A percentile compares a stretch with the other conserved stretches of the same genome.
phyloP scores from a whole-genome alignment of 371 early-diverging fungal species.

The Circinella umbellata region DNA sequence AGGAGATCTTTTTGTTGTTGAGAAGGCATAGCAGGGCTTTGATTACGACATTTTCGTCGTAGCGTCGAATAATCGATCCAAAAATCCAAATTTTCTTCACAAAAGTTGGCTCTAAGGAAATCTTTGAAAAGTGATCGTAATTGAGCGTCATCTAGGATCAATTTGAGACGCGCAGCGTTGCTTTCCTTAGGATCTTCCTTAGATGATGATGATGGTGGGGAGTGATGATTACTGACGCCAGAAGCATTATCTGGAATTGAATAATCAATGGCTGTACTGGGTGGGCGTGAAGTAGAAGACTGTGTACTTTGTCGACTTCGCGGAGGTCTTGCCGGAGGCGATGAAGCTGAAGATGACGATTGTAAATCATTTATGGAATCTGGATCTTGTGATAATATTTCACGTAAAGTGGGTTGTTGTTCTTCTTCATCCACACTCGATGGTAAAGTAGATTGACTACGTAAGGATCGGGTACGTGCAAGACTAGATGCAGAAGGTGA shows the following conservation, averaged over 20 bases:
- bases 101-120: constrained; percentile 69
- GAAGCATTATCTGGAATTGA: background rate
- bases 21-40: constrained; percentile 40
- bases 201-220: background rate
- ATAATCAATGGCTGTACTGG: constrained; percentile 20
- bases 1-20: constrained; percentile 48
- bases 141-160: constrained; percentile 63
- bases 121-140: constrained; percentile 68
- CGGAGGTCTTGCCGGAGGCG: background rate
- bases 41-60: constrained; percentile 39
- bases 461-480: constrained; percentile 8
- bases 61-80: constrained; percentile 62
- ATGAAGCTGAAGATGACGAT: background rate
- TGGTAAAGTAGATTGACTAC: constrained; percentile 5
- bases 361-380: constrained; percentile 11
- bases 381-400: constrained; percentile 30
- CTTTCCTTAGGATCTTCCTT: constrained; percentile 23
- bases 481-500: constrained; percentile 8
- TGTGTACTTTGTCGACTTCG: constrained; percentile 2
- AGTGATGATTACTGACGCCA: background rate
- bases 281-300: constrained; percentile 12
- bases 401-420: constrained; percentile 27
- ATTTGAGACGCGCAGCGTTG: constrained; percentile 43
- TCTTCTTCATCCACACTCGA: constrained; percentile 10
- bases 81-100: constrained; percentile 77